Evolutionary conservation across 2,329 filamentous ascomycete genomes (phyloP).

Genomic region (Pseudogymnoascus pannorum): DNA sequence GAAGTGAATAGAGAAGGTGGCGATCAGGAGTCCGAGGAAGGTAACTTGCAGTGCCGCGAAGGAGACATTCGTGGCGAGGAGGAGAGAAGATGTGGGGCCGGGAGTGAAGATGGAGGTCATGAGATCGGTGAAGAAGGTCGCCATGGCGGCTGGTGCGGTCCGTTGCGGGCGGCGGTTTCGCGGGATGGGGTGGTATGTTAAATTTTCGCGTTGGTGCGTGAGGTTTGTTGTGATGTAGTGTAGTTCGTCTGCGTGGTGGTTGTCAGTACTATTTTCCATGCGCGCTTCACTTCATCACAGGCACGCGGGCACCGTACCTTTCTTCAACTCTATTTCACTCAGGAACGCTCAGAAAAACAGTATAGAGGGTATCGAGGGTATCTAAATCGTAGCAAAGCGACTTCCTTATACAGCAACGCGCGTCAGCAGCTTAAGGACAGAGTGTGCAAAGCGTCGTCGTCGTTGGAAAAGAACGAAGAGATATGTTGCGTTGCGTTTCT

Average conservation of each 20-base stretch:
- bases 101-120: conserved; percentile 93
- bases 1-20: conserved; percentile 86
- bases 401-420: not conserved
- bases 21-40: conserved; percentile 66
- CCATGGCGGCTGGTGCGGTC: conserved; percentile 38
- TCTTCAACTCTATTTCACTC: not conserved
- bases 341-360: not conserved
- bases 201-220: not conserved
- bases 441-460: not conserved
- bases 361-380: not conserved
- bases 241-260: not conserved
- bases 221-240: not conserved
- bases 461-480: not conserved
- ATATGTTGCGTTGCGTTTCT: not conserved
- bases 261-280: not conserved
- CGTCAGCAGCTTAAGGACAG: not conserved
- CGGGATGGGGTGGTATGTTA: not conserved
- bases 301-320: not conserved
- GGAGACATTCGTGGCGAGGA: conserved; percentile 81
- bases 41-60: conserved; percentile 81
- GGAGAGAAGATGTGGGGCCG: conserved; percentile 78
- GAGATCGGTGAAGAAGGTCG: conserved; percentile 63
- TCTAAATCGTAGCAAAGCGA: not conserved
- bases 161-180: not conserved
- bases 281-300: not conserved